Conservation (phyloP, 2,329 filamentous ascomycete species). For the Fusarium coffeatum region DNA sequence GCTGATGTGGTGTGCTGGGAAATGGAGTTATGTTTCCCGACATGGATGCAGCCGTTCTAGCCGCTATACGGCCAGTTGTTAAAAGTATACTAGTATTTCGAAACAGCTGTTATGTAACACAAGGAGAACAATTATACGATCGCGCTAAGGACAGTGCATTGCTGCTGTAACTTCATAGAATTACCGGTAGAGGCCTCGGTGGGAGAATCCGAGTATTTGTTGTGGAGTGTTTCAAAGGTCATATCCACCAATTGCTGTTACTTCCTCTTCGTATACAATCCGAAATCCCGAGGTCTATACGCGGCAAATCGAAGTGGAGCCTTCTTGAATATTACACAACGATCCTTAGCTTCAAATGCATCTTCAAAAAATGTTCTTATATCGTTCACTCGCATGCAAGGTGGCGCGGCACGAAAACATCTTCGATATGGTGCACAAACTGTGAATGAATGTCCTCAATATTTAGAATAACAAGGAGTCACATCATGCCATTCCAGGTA, state of each 20-base stretch:
- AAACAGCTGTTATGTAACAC: background rate
- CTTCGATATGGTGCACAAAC: too few relatives aligned
- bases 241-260: background rate
- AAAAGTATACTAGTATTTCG: background rate
- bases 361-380: too few relatives aligned
- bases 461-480: too few relatives aligned
- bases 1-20: too few relatives aligned
- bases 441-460: too few relatives aligned
- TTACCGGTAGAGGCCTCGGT: background rate
- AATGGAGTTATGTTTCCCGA: too few relatives aligned
- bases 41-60: too few relatives aligned
- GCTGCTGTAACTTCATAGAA: accelerated
- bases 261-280: background rate
- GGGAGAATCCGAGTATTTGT: accelerated
- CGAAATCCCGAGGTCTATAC: background rate
- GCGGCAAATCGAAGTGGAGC: background rate
- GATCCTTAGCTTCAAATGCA: too few relatives aligned
- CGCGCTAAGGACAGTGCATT: background rate
- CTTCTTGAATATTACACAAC: accelerated
- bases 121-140: accelerated
- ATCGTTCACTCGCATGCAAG: too few relatives aligned
- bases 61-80: background rate
- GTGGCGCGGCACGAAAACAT: too few relatives aligned
- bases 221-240: background rate
- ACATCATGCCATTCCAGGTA: too few relatives aligned